Base-by-base conservation (phyloP, 1,284 basidiomycete genomes). In the Rhodofomes roseus region DNA sequence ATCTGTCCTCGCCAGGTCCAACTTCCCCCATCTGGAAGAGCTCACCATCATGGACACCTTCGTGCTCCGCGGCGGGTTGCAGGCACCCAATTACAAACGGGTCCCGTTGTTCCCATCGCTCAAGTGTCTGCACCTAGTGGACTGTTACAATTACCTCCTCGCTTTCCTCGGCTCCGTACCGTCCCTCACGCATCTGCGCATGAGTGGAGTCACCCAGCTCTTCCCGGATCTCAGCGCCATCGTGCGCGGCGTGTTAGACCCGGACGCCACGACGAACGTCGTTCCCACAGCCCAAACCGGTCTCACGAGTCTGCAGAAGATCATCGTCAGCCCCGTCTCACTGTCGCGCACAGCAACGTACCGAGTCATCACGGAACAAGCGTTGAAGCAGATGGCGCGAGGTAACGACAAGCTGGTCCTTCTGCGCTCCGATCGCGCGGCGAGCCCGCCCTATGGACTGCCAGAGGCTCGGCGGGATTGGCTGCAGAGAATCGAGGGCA, bases 401-500 rank as follows among this genome's bases (percentile, higher is more conserved):
- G 6, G 31, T 11, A 36, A 34, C 50, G 50, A 36, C 25, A 52
- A 52, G 25, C 27, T 52, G 23, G 31, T 22, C 23, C 25, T 52
- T 11, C 31, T 52, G 50, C n/a, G 37, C 18, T 20, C 22, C 4
- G 53, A 39, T 31, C 12, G n/a, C 36, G 8, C n/a, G 20, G 53
- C 8, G 25, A 6, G 9, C 5, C n/a, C 34, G 50, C 50, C 23
- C 31, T 36, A 56, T 25, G 44, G 34, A 7, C 16, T 31, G 16
- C 18, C 44, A 36, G 20, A 39, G 20, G 55, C 55, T n/a, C 34
- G 39, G 44, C 37, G 25, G 37, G 27, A 50, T 27, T 56, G 55
- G 44, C 29, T 56, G 56, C 27, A 57, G 56, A 51, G 46, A 23
- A 34, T 22, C 25, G 56, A 37, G 22, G 56, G 39, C 7, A 22